Evolutionary conservation across 306 rosid genomes (phyloP).

Genomic region (Quercus cerris): DNA sequence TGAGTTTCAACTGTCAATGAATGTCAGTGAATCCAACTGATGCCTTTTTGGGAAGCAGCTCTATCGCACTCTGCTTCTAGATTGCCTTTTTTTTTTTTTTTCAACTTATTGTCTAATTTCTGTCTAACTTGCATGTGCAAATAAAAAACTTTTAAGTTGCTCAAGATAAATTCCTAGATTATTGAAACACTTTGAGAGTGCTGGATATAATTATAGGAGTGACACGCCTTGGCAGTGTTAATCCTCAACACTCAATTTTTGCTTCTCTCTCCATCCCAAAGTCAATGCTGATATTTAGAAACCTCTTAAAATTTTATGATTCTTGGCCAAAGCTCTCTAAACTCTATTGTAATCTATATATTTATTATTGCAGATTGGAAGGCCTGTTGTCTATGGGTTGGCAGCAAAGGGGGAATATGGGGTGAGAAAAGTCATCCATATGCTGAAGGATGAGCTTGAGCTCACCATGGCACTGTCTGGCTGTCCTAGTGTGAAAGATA

Average conservation of each 20-base stretch:
- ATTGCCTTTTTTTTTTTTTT: not conserved
- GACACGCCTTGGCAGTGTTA: no score
- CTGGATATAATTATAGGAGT: no score
- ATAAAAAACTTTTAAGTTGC: not conserved
- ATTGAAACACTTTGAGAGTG: not conserved
- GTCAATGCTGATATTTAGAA: not conserved
- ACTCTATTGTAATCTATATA: not conserved
- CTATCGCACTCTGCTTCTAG: not conserved
- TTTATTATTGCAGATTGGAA: not conserved
- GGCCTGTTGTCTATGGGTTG: constrained; percentile 31
- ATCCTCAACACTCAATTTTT: no score
- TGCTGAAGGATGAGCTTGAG: constrained; percentile 54
- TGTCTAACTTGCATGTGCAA: not conserved
- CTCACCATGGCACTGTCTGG: constrained; percentile 55
- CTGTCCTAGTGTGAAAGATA: constrained; percentile 37
- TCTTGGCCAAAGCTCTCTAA: not conserved
- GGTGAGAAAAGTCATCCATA: constrained; percentile 42
- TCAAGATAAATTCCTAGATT: not conserved
- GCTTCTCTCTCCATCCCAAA: not conserved
- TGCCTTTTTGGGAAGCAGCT: not conserved
- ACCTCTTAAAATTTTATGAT: not conserved
- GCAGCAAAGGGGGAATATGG: constrained; percentile 56
- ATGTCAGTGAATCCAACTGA: not conserved
- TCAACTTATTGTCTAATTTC: not conserved
- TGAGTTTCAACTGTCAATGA: not conserved